Evolutionary conservation across 768 basidiomycete species (phyloP).

Genomic region (Mycena venus): DNA sequence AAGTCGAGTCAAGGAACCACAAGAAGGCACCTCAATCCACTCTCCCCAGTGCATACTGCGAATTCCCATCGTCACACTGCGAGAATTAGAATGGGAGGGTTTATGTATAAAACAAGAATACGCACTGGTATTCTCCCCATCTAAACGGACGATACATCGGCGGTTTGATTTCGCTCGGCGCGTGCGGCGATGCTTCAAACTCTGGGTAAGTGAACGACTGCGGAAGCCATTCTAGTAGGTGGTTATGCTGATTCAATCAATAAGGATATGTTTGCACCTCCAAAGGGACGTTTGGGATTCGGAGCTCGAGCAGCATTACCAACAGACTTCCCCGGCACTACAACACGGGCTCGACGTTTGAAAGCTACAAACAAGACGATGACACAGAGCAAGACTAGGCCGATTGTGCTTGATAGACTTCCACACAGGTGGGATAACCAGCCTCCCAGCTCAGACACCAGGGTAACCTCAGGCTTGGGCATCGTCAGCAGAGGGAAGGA

Average conservation of each 20-base stretch:
- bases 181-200: conserved; percentile 55
- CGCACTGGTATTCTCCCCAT: conserved; percentile 74
- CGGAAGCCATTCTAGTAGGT: conserved; percentile 32
- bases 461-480: conserved; percentile 5
- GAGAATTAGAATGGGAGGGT: background rate
- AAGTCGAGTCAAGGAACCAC: too few species aligned
- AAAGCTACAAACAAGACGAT: background rate
- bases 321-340: background rate
- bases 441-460: conserved; percentile 8
- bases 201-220: conserved; percentile 65
- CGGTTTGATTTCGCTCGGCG: conserved; percentile 62
- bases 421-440: conserved; percentile 12
- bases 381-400: background rate
- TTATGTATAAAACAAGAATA: conserved; percentile 26
- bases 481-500: background rate
- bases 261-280: background rate
- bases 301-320: background rate
- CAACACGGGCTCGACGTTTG: background rate
- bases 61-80: conserved; percentile 80
- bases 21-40: conserved; percentile 74
- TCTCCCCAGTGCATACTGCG: conserved; percentile 76
- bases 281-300: conserved; percentile 14
- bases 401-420: background rate
- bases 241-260: background rate
- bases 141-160: conserved; percentile 77